Percentiles rank a stretch among this genome's conserved stretches.
Evolutionary conservation across 441 rosid genomes (phyloP).

Genomic region (Croton laevigatus): DNA sequence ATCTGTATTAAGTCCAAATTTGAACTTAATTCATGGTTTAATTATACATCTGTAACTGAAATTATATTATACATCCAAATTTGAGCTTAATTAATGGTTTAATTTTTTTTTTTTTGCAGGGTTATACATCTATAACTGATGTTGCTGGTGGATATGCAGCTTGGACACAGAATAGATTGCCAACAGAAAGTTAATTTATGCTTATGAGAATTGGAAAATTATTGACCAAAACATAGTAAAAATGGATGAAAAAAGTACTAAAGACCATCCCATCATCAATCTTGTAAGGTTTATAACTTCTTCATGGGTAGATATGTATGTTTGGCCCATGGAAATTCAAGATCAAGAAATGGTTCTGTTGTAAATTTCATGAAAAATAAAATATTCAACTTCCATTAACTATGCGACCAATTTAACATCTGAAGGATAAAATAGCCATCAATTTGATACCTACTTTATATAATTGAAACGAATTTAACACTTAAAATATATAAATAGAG

Average conservation of each 20-base stretch:
- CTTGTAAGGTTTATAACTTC: background rate
- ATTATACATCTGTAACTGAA: background rate
- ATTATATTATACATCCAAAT: too few species aligned
- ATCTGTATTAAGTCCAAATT: background rate
- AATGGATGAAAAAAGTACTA: background rate
- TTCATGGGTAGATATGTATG: too few species aligned
- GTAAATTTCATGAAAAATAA: constrained; percentile 9
- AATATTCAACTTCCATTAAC: background rate
- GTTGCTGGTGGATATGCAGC: constrained; percentile 79
- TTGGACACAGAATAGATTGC: constrained; percentile 75
- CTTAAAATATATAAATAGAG: too few species aligned
- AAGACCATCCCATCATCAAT: background rate
- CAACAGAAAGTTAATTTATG: constrained; percentile 42
- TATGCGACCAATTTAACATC: too few species aligned
- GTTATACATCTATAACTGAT: constrained; percentile 62
- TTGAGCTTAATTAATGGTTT: background rate
- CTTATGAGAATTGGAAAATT: background rate
- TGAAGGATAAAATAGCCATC: too few species aligned
- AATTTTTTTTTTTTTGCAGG: constrained; percentile 41
- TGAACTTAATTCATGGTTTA: background rate
- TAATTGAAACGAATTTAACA: too few species aligned
- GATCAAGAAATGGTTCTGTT: background rate
- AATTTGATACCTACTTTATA: too few species aligned
- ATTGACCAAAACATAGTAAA: background rate
- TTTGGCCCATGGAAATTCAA: background rate